These are phyloP conservation scores for Anthracocystis panici-leucophaei DNA, from an alignment of 1,284 basidiomycete genomes.

Conservation along the genomic window DNA sequence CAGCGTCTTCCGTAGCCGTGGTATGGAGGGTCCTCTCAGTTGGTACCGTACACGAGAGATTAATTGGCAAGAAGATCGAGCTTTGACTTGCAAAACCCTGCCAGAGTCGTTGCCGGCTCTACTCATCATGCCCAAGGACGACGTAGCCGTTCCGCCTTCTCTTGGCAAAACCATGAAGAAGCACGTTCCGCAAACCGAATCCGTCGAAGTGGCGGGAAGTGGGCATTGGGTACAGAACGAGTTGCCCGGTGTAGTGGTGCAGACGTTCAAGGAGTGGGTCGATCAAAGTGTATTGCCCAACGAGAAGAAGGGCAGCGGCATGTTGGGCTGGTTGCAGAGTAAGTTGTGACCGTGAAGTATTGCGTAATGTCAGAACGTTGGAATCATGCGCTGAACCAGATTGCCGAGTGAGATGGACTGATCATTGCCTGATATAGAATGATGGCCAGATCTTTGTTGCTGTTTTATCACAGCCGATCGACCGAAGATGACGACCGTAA, in stretches of 20 bases:
- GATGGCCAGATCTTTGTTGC: neutral
- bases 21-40: conserved; percentile 61
- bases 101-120: conserved; percentile 45
- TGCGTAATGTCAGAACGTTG: neutral
- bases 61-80: conserved; percentile 55
- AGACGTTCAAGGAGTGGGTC: conserved; percentile 47
- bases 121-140: conserved; percentile 49
- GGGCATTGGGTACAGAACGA: conserved; percentile 57
- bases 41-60: conserved; percentile 60
- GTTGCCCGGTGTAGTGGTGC: conserved; percentile 41
- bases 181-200: conserved; percentile 45
- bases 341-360: conserved; percentile 22
- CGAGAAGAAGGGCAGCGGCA: conserved; percentile 39
- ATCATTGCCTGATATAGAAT: conserved; percentile 10
- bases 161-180: conserved; percentile 45
- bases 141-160: conserved; percentile 48
- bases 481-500: neutral
- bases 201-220: conserved; percentile 37
- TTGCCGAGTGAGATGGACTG: neutral
- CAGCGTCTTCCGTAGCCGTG: conserved; percentile 42
- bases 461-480: neutral
- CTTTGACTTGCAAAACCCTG: conserved; percentile 28
- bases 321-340: conserved; percentile 37
- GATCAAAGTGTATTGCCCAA: conserved; percentile 42
- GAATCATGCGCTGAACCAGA: neutral